Base-by-base conservation (phyloP, 768 basidiomycete genomes). In the Hortiboletus flavorubellus region DNA sequence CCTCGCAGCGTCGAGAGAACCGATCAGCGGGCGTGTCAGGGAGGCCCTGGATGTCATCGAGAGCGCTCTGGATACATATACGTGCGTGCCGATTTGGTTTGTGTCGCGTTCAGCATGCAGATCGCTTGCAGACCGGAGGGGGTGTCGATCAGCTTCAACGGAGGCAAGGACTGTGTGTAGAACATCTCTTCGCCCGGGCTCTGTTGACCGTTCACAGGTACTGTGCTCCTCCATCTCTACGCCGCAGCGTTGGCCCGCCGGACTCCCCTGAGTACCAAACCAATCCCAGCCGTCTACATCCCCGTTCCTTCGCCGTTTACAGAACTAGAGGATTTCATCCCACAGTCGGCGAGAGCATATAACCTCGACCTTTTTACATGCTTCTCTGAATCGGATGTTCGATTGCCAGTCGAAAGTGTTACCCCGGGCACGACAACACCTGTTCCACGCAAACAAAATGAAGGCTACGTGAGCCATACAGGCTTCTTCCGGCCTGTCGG, bases 81-180 rank as follows among this genome's bases (percentile, higher is more conserved):
- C 93, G 95, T 96, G 71, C 69, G 95, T 56, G 55, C 56, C 61
- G 33, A 62, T 54, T 45, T 51, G 45, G 26, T 30, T 16, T 16
- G 50, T 23, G 35, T 53, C 31, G 44, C 21, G 44, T n/a, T 26
- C 44, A n/a, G 46, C 52, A 61, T 57, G 39, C 55, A 46, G 44
- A 59, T 23, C 37, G 50, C 49, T 50, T 53, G 54, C 69, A 91
- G 92, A 47, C 78, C 81, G 64, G 82, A 87, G 35, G 76, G 79
- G 52, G 74, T 94, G 5, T 87, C 94, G 3, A 78, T 99, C 56
- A 97, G 94, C 72, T 99, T 98, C 76, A 99, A 98, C 62, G 97
- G 97, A 10, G 97, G 97, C 49, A 99, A 99, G 71, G 97, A 99
- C 68, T 99, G 97, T 96, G 64, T 63, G 86, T 77, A 14, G 29